Evolutionary conservation across 2,329 filamentous ascomycete genomes (phyloP).

Genomic region (Microdochium trichocladiopsis): DNA sequence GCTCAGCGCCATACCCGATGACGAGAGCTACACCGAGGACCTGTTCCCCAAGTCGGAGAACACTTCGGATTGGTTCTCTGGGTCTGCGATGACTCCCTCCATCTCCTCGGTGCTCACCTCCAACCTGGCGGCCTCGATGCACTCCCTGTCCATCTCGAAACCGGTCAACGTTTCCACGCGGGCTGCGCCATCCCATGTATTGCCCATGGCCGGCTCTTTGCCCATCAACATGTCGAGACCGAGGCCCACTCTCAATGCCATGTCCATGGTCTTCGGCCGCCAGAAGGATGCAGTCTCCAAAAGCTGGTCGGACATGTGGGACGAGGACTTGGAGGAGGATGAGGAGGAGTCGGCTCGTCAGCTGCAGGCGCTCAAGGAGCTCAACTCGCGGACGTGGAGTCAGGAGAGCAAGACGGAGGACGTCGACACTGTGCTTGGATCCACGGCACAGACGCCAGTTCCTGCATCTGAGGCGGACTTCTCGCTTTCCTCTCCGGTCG

Average conservation of each 20-base stretch:
- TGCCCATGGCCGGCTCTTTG: constrained; percentile 60
- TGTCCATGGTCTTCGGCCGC: constrained; percentile 74
- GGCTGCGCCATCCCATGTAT: constrained; percentile 40
- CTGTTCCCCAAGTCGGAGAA: constrained; percentile 74
- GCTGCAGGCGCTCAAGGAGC: constrained; percentile 51
- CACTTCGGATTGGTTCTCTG: constrained; percentile 71
- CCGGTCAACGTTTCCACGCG: constrained; percentile 33
- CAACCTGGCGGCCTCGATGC: constrained; percentile 72
- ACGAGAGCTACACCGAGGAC: constrained; percentile 75
- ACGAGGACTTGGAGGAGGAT: constrained; percentile 78
- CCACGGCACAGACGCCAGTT: constrained; percentile 29
- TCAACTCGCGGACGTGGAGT: constrained; percentile 73
- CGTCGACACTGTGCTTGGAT: constrained; percentile 21
- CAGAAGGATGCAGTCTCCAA: constrained; percentile 79
- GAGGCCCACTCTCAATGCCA: constrained; percentile 57
- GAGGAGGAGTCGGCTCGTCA: constrained; percentile 58
- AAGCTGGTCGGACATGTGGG: constrained; percentile 99
- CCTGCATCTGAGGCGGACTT: constrained; percentile 32
- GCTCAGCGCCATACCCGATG: constrained; percentile 78
- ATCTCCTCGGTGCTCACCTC: constrained; percentile 81
- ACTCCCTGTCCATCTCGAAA: constrained; percentile 55
- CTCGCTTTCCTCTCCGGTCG: constrained; percentile 25
- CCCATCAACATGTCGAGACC: constrained; percentile 77
- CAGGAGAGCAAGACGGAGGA: constrained; percentile 57
- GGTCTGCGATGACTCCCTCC: constrained; percentile 70